A percentile compares a stretch with the other conserved stretches of the same genome.
Conservation (phyloP, 495 filamentous ascomycete species). For the Hyphodiscus hymeniophilus region DNA sequence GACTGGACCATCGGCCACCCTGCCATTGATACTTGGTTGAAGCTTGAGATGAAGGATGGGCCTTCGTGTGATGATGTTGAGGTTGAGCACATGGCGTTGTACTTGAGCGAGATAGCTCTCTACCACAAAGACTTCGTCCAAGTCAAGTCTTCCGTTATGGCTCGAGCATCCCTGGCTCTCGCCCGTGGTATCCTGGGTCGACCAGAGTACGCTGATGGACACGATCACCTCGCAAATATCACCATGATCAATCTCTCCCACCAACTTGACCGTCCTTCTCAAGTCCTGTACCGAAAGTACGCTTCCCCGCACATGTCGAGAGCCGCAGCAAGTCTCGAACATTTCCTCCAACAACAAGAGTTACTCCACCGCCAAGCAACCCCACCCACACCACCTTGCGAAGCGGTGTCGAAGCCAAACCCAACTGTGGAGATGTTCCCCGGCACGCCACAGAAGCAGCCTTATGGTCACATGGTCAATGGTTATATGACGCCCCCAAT, state of each 20-base stretch:
- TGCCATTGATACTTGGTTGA: slow-evolving; percentile 86
- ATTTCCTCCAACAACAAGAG: slow-evolving; percentile 79
- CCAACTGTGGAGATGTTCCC: slow-evolving; percentile 39
- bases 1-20: slow-evolving; percentile 94
- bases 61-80: slow-evolving; percentile 70
- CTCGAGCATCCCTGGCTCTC: slow-evolving; percentile 75
- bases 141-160: slow-evolving; percentile 81
- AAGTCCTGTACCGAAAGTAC: slow-evolving; percentile 83
- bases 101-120: slow-evolving; percentile 87
- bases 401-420: slow-evolving; percentile 45
- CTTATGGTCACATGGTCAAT: slow-evolving; percentile 53
- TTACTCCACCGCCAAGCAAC: slow-evolving; percentile 52
- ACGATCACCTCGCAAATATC: slow-evolving; percentile 74
- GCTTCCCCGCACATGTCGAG: slow-evolving; percentile 69
- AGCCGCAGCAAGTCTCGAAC: slow-evolving; percentile 72
- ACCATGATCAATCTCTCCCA: slow-evolving; percentile 78
- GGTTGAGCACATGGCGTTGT: slow-evolving; percentile 88
- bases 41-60: slow-evolving; percentile 53
- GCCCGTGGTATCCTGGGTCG: slow-evolving; percentile 79
- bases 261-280: slow-evolving; percentile 78
- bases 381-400: slow-evolving; percentile 62
- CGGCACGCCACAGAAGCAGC: slow-evolving; percentile 79
- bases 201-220: slow-evolving; percentile 61
- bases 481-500: slow-evolving; percentile 93
- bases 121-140: slow-evolving; percentile 97